These are phyloP conservation scores for Paecilomyces variotii DNA, from an alignment of 2,329 filamentous ascomycete species.

Conservation along the genomic window DNA sequence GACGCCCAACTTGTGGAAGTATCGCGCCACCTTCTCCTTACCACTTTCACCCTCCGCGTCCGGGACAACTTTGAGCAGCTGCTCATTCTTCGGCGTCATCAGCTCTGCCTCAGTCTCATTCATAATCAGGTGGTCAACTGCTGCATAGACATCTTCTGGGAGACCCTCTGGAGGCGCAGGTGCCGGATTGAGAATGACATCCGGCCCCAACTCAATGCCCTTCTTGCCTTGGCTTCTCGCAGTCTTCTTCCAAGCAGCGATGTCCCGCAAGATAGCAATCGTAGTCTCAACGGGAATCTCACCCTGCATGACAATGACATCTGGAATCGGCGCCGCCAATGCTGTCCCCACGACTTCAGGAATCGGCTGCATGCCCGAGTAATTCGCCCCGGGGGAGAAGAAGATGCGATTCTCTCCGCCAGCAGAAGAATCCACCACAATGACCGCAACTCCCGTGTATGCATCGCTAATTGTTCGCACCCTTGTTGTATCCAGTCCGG, in stretches of 20 bases:
- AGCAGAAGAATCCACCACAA: constrained; percentile 64
- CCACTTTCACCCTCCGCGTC: constrained; percentile 35
- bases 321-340: constrained; percentile 39
- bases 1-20: constrained; percentile 64
- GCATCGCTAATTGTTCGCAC: constrained; percentile 40
- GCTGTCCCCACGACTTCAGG: constrained; percentile 30
- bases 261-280: constrained; percentile 47
- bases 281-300: constrained; percentile 64
- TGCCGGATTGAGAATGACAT: constrained; percentile 78
- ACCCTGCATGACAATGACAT: constrained; percentile 68
- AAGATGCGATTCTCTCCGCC: constrained; percentile 69
- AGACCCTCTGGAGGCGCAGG: constrained; percentile 69
- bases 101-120: constrained; percentile 86
- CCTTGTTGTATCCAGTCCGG: constrained; percentile 54
- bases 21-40: constrained; percentile 47
- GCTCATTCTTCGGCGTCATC: constrained; percentile 48
- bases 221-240: constrained; percentile 34
- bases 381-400: constrained; percentile 64
- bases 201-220: constrained; percentile 37
- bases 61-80: constrained; percentile 19
- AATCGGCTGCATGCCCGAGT: constrained; percentile 34
- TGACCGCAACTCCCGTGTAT: constrained; percentile 64
- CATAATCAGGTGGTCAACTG: constrained; percentile 71
- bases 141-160: constrained; percentile 57
- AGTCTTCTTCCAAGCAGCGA: constrained; percentile 28